phyloP scores from a whole-genome alignment of 306 rosid genomes.

The Lathyrus aphaca region DNA sequence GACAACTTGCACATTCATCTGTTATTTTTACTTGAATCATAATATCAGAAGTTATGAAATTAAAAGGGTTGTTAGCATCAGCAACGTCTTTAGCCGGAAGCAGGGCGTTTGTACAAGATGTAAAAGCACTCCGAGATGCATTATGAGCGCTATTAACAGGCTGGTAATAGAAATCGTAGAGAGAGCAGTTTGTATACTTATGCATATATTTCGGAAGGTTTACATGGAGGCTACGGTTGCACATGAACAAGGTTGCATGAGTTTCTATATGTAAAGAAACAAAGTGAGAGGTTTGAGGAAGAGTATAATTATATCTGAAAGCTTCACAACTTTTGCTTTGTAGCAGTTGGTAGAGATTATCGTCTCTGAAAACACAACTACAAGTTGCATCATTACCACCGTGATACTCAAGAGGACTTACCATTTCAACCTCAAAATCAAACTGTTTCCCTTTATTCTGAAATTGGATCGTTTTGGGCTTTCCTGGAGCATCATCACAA shows the following conservation, averaged over 20 bases:
- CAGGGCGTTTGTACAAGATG: conserved; percentile 34
- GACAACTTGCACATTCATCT: conserved; percentile 34
- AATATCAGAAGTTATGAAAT: conserved; percentile 30
- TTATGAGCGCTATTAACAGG: fast-evolving
- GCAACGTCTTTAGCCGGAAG: conserved; percentile 46
- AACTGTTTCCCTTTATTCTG: conserved; percentile 26
- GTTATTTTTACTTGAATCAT: neutral
- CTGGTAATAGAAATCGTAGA: conserved; percentile 15
- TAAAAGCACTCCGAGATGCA: neutral
- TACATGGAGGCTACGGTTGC: conserved; percentile 35
- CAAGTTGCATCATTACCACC: fast-evolving
- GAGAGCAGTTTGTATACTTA: neutral
- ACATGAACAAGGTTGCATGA: conserved; percentile 14
- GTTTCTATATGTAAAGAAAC: neutral
- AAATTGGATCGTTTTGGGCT: conserved; percentile 1
- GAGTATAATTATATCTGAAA: conserved; percentile 31
- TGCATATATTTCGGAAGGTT: neutral
- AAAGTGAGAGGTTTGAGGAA: conserved; percentile 22
- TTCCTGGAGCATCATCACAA: neutral
- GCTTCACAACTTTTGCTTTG: conserved; percentile 34
- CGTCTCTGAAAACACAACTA: conserved; percentile 33
- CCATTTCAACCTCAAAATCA: neutral
- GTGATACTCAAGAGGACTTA: neutral
- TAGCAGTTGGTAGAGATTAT: neutral
- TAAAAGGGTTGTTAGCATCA: neutral